phyloP scores from a whole-genome alignment of 495 filamentous ascomycete genomes.

The Chlorociboria aeruginascens region DNA sequence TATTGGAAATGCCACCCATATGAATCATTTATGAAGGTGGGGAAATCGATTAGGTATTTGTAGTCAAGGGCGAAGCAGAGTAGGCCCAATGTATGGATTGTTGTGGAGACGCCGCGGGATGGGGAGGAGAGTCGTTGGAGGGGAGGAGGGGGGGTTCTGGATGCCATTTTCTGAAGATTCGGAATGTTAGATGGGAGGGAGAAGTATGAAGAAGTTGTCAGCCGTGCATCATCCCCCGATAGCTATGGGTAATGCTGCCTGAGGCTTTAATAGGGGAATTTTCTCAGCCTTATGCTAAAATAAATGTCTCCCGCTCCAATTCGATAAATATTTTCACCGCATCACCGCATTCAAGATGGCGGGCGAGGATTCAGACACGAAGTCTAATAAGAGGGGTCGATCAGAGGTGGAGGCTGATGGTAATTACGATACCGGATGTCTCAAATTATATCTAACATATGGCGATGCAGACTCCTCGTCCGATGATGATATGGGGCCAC shows the following conservation, averaged over 20 bases:
- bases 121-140: conserved; percentile 64
- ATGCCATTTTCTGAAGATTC: conserved; percentile 12
- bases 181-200: conserved; percentile 4
- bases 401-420: conserved; percentile 26
- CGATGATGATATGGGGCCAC: conserved; percentile 90
- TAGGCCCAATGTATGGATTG: conserved; percentile 60
- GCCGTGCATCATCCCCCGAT: background rate
- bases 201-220: background rate
- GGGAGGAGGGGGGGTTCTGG: conserved; percentile 39
- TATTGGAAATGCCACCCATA: conserved; percentile 83
- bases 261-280: background rate
- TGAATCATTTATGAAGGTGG: conserved; percentile 43
- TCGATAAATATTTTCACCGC: background rate
- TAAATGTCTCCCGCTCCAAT: background rate
- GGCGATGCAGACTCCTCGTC: conserved; percentile 39
- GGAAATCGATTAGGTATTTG: conserved; percentile 36
- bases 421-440: conserved; percentile 11
- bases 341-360: conserved; percentile 16
- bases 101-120: conserved; percentile 52
- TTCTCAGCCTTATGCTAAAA: background rate
- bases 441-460: background rate
- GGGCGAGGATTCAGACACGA: conserved; percentile 8
- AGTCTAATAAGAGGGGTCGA: conserved; percentile 35
- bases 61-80: conserved; percentile 58
- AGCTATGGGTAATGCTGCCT: background rate